Evolutionary conservation across 495 filamentous ascomycete genomes (phyloP), one percentile per base, ranked within the genome.

Genomic region (Aspergillus saccharolyticus): DNA sequence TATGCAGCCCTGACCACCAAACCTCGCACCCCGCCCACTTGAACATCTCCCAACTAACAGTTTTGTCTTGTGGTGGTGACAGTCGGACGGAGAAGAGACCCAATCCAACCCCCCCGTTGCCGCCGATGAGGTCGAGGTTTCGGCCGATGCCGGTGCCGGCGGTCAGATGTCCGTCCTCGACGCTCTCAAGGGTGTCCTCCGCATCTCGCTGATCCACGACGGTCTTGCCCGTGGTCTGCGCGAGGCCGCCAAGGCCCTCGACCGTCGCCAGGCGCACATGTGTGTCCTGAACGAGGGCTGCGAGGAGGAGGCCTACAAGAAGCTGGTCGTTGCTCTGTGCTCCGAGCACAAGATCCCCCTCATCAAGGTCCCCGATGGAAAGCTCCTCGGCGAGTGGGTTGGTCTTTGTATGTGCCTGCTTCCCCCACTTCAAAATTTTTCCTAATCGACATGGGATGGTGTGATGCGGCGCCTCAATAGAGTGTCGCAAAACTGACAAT

Each of bases 221-320:
- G 94, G 94, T 73, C 91, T 98, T 60, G 95, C 94, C 60, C 94
- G 94, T 71, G 94, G 94, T 76, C 89, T 98, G 57, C 91, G 95
- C 63, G 94, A 98, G 80, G 95, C 95, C 53, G 87, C 84, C 80
- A 98, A 98, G 85, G 91, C 94, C 52, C 88, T 98, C 59, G 95
- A 97, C 78, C 84, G 94, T 66, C 89, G 95, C 63, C 90, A 98
- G 83, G 94, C 94, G 24, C 95, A 98, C 78, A 96, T 98, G 90
- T 97, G 95, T 78, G 94, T 98, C 66, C 85, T 98, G 57, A 97
- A 97, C 83, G 94, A 98, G 84, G 86, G 78, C 60, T 98, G 94
- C 81, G 94, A 97, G 80, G 95, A 98, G 84, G 94, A 98, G 83
- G 93, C 94, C 61, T 98, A 98, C 83, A 98, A 98, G 90, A 98